Evolutionary conservation across 306 rosid species (phyloP), one percentile per base, ranked within the genome.

Genomic region (Canavalia gladiata): DNA sequence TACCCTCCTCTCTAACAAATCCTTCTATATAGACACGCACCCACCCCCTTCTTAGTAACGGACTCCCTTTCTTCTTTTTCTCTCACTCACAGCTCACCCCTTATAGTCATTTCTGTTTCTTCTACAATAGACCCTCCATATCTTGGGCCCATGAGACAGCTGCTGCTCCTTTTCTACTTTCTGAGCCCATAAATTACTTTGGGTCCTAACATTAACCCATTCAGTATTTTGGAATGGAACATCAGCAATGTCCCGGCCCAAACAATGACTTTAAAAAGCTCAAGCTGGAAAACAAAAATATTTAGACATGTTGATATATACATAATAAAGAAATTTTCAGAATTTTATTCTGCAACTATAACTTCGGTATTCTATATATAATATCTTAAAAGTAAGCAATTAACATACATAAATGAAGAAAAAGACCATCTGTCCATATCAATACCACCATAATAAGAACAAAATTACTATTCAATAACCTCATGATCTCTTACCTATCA

Each of bases 401-500:
- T 42, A 7, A 76, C 50, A 58, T 49, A 45, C 49, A 9, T 8
- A 81, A 52, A 67, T 52, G 45, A n/a, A 34, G 12, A 30, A 25
- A 18, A 47, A 63, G 8, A 55, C n/a, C 66, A 75, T 49, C 25
- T 12, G 7, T 29, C 6, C 79, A 18, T 34, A 70, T 56, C 29
- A 58, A 55, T 58, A 70, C 76, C 42, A 28, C 69, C 33, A 45
- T 12, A 77, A 50, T 37, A 80, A 45, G 30, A 76, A 76, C 35
- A 57, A 78, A 49, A 81, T 31, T 75, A 30, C 50, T 3, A 55
- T 46, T 59, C n/a, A 72, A 39, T 68, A 72, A 64, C 79, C 45
- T n/a, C 18, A 12, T 58, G 7, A 83, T 73, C 75, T 64, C 82
- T 78, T 90, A 95, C 98, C 99, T 33, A 83, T 95, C 99, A 87